Conservation (phyloP, 106 monocot genomes). For the Gastrodia elata region DNA sequence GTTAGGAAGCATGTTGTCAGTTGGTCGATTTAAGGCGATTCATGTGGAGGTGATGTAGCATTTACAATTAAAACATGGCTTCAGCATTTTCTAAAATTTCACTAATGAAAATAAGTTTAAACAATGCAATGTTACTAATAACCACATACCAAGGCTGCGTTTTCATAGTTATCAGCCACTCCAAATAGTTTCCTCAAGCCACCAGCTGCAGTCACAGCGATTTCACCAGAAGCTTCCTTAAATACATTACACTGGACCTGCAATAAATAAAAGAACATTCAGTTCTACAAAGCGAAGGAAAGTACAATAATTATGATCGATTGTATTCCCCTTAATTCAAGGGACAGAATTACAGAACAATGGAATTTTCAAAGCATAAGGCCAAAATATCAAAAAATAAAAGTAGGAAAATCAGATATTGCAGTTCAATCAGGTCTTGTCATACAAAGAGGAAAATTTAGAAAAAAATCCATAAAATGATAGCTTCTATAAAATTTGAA, state of each 20-base stretch:
- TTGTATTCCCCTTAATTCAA: not conserved
- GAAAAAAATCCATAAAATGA: not conserved
- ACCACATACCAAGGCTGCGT: conserved; percentile 55
- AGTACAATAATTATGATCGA: not conserved
- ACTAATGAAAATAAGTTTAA: not conserved
- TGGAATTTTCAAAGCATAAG: not conserved
- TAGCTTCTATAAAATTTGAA: not conserved
- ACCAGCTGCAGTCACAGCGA: conserved; percentile 82
- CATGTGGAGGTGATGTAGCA: not conserved
- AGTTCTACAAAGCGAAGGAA: not conserved
- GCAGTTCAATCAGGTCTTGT: no score
- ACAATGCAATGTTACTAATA: not conserved
- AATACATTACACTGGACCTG: conserved; percentile 99
- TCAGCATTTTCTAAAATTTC: not conserved
- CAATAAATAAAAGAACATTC: conserved; percentile 1
- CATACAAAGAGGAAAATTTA: not conserved
- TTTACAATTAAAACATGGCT: not conserved
- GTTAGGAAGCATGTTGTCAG: not conserved
- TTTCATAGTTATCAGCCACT: conserved; percentile 61
- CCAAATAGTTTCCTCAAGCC: conserved; percentile 78
- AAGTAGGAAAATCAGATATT: no score
- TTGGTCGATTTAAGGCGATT: not conserved
- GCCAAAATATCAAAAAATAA: not conserved
- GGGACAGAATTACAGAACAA: not conserved
- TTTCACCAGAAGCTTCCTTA: conserved; percentile 66